Base-by-base conservation (phyloP, 768 basidiomycete genomes). In the Gyrodon lividus region DNA sequence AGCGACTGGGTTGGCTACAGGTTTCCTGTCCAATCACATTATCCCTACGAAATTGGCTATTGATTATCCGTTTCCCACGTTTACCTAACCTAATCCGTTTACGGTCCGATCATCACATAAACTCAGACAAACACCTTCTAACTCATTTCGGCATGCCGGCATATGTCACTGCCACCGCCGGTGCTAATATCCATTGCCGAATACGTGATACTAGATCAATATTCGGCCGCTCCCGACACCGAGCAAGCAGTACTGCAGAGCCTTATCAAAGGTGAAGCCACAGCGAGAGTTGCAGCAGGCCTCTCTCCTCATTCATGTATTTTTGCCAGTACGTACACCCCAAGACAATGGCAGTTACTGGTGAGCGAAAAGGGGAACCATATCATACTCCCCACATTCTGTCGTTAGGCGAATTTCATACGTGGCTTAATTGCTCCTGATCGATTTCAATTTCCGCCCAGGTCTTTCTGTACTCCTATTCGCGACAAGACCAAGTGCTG, bases 51-150 rank as follows among this genome's bases (percentile, higher is more conserved):
- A 46, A 53, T 35, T 43, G 48, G 26, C 46, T 40, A 24, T 54
- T 43, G 31, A 19, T 47, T 40, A 22, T 41, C 28, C 51, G 19
- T 39, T 54, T 68, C 64, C 54, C 66, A 67, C 61, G 57, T 20
- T 60, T 59, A 67, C 62, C 3, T 48, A 52, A 59, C 47, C 41
- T 22, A 52, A 55, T 51, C 57, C 62, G 54, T 64, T 43, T 48
- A 48, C 63, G 58, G 54, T 48, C 66, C 64, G 66, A 67, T 64
- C 66, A 67, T 47, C 28, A 53, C 46, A 9, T 14, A 60, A 65
- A 65, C 8, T 65, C 0, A 33, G 0, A 42, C 45, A 63, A 63
- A 62, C 4, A 64, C 4, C 43, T 13, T 35, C 33, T n/a, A 31
- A 31, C 50, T 38, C 14, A 19, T 48, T 42, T 49, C 63, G 61